phyloP scores from a whole-genome alignment of 257 asterid species.

The Galeopsis tetrahit region DNA sequence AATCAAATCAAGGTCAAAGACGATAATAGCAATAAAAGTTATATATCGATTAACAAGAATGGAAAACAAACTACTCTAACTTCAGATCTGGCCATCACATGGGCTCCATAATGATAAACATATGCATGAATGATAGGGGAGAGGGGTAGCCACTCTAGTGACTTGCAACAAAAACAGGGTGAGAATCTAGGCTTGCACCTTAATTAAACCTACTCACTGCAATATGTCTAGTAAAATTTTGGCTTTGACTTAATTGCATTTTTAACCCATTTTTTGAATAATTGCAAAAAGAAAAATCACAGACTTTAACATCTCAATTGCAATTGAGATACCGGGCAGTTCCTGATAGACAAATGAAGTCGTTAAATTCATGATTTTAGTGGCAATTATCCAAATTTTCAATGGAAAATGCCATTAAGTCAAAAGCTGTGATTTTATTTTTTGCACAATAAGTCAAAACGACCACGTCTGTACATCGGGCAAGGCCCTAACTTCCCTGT shows the following conservation, averaged over 20 bases:
- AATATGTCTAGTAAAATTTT: background rate
- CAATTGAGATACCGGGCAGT: no score
- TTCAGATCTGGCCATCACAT: constrained; percentile 5
- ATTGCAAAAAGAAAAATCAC: no score
- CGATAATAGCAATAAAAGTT: background rate
- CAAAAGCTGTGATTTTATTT: no score
- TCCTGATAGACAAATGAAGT: no score
- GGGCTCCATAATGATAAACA: background rate
- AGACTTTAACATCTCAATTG: no score
- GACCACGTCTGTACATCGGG: no score
- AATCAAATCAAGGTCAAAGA: constrained; percentile 17
- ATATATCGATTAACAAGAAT: background rate
- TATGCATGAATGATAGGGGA: background rate
- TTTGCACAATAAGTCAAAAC: no score
- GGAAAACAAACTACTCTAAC: background rate
- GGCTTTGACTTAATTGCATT: background rate
- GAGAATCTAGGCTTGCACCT: background rate
- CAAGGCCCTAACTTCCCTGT: no score
- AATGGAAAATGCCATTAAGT: no score
- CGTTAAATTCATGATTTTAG: no score
- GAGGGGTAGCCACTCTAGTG: background rate
- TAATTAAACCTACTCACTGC: background rate
- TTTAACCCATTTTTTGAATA: background rate
- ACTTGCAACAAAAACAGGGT: background rate
- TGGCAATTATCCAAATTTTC: no score